Evolutionary conservation across 352 stramenopile genomes (phyloP), one percentile per base, ranked within the genome.

Genomic region (Globisporangium alternatum): DNA sequence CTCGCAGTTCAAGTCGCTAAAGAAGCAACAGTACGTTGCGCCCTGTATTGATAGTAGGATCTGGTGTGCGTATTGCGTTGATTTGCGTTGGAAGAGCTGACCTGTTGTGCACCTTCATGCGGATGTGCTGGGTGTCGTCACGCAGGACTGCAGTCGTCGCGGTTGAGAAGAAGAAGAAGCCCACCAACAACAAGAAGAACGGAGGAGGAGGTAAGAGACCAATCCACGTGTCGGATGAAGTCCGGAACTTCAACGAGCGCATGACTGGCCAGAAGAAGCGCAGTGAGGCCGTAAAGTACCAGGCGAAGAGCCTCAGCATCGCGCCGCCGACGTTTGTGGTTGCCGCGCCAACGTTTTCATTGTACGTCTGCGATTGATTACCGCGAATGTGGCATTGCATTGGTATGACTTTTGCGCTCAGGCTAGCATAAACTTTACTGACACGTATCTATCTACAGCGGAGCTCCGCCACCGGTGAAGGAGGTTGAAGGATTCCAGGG

Each of bases 211-310:
- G 58, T 2, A 88, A 83, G 76, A 67, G 76, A 7, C 57, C 58
- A 1, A 44, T 60, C 17, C 31, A 55, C 6, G 62, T 89, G n/a
- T 69, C 82, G 12, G 72, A 85, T 47, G 81, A 91, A 47, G 85
- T 89, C 55, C 81, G 84, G 44, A 91, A 81, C 63, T 93, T 91
- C 74, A 83, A 93, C 65, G 84, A 93, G 66, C 81, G 84, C 2
- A 83, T 93, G 71, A 73, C 77, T 0, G 78, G 70, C 0, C 80
- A 83, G 60, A 81, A 57, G 43, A 56, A 67, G 35, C 62, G 62
- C 53, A 33, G 72, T 37, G 56, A 75, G 2, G 65, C 70, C 5
- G 60, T 66, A 21, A 60, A 70, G 47, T 54, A 71, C 17, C 62
- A 72, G 5, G 33, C 60, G 12, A 86, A 78, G 57, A 51, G 37